These are phyloP conservation scores for Metschnikowia rubicola DNA, from an alignment of 805 yeast genomes.

Conservation along the genomic window DNA sequence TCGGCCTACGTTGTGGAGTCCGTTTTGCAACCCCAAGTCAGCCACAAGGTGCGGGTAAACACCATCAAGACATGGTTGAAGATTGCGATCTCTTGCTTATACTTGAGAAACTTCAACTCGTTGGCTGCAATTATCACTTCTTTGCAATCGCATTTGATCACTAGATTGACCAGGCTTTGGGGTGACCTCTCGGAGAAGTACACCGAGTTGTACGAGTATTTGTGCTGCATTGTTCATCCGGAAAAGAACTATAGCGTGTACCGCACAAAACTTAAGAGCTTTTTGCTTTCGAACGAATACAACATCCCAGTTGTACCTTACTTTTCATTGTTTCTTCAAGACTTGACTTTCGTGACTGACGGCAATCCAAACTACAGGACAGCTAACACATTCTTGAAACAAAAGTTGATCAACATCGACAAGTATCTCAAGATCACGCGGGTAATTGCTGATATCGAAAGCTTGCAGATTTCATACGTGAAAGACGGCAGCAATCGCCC, in stretches of 20 bases:
- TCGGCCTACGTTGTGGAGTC: constrained; percentile 73
- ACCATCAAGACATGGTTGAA: constrained; percentile 70
- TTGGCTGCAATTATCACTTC: constrained; percentile 77
- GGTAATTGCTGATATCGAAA: constrained; percentile 63
- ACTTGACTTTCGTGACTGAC: constrained; percentile 74
- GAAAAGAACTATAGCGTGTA: constrained; percentile 69
- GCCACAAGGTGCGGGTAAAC: constrained; percentile 47
- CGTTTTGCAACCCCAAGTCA: constrained; percentile 50
- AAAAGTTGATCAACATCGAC: constrained; percentile 67
- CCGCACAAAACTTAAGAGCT: constrained; percentile 57
- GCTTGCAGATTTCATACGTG: constrained; percentile 59
- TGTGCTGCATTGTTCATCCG: constrained; percentile 69
- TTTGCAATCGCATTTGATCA: constrained; percentile 66
- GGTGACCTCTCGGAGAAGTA: constrained; percentile 55
- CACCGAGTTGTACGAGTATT: constrained; percentile 56
- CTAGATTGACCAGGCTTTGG: constrained; percentile 64
- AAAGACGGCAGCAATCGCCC: constrained; percentile 17
- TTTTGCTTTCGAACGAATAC: constrained; percentile 46
- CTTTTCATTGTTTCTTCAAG: constrained; percentile 70
- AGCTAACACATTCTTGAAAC: constrained; percentile 54
- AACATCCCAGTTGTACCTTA: constrained; percentile 73
- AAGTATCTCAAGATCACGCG: constrained; percentile 66
- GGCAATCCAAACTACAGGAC: constrained; percentile 71
- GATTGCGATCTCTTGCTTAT: constrained; percentile 67
- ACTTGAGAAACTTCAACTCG: constrained; percentile 73